These are phyloP conservation scores for Termitomyces sp. DNA, from an alignment of 768 basidiomycete genomes.

Conservation along the genomic window DNA sequence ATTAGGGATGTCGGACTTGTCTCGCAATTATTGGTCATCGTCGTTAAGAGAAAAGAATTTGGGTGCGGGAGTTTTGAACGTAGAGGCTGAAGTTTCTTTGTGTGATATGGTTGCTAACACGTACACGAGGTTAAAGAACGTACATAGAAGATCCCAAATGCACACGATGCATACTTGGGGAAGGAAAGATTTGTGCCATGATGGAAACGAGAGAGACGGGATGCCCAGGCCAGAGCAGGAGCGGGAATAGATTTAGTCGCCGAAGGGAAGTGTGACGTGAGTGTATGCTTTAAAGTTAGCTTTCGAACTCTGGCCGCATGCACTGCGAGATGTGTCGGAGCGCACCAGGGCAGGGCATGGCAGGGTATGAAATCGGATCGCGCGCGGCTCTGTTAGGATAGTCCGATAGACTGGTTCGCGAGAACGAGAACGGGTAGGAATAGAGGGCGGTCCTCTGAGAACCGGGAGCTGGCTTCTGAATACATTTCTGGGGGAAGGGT, in stretches of 20 bases:
- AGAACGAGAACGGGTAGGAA: neutral
- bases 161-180: neutral
- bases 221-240: neutral
- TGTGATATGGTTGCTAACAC: neutral
- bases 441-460: neutral
- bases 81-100: neutral
- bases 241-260: neutral
- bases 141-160: neutral
- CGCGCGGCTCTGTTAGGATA: neutral
- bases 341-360: neutral
- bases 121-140: neutral
- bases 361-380: neutral
- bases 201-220: neutral
- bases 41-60: neutral
- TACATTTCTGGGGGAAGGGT: too few relatives aligned
- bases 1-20: neutral
- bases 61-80: neutral
- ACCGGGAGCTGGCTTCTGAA: too few relatives aligned
- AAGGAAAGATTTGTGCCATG: neutral
- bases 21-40: neutral
- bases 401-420: neutral
- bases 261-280: neutral
- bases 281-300: neutral
- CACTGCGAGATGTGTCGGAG: neutral
- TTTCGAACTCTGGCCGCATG: neutral